Base-by-base conservation (phyloP, 371 early-diverging fungal genomes). In the Lichtheimia corymbifera region DNA sequence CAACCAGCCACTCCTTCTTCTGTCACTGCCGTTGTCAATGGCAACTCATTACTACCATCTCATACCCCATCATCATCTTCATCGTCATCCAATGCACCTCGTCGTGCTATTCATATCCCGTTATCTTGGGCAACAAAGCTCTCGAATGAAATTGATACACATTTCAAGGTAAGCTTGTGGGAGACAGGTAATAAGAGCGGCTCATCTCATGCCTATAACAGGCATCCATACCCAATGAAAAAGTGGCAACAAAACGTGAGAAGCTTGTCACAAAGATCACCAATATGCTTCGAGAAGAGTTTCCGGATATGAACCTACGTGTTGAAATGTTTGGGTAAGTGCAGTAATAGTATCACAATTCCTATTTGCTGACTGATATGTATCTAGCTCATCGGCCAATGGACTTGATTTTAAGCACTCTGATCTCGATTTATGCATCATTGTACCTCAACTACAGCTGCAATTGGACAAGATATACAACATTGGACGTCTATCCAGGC, bases 351-450 rank as follows among this genome's bases (percentile, higher is more conserved):
- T 35, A 9, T 11, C 9, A 9, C 4, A 9, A 11, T 35, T 2
- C 35, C 35, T 2, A 22, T 35, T 35, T 35, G 9, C 9, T 35
- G 35, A 35, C 35, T 35, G 4, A 35, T 11, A 7, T 22, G 28
- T 35, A 25, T 45, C 17, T 52, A 66, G 77, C 9, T 77, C 77
- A 14, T 63, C 73, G 18, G 68, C 67, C 3, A 72, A 53, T 44
- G 61, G 63, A 2, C 62, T 76, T 9, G 64, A 54, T 7, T 57
- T 60, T n/a, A 60, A 60, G 2, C 35, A 64, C 7, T 59, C 73
- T 4, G 71, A 76, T 53, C 50, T 76, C 15, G 76, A 76, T 55
- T 47, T 76, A n/a, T 64, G 68, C 24, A 76, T 76, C 55, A 51
- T 66, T 2, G 62, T 77, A 5, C 77, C 76, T 3, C n/a, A 58